Evolutionary conservation across 768 basidiomycete species (phyloP).

Genomic region (Pleurotus cornucopiae): DNA sequence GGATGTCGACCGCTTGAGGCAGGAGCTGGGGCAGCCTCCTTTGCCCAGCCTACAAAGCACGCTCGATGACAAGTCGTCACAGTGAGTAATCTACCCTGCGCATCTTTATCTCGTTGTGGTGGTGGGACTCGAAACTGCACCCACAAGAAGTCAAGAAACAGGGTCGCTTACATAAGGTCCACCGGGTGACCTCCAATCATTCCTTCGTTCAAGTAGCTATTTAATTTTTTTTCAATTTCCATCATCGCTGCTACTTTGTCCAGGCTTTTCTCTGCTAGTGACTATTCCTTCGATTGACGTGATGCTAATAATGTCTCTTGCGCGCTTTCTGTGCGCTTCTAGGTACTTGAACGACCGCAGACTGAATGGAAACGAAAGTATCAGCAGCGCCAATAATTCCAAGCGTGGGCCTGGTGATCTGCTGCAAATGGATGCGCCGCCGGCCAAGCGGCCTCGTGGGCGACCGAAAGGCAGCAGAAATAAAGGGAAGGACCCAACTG

Average conservation of each 20-base stretch:
- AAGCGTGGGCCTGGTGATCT: conserved; percentile 17
- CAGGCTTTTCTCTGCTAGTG: neutral
- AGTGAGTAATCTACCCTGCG: conserved; percentile 28
- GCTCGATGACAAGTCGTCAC: conserved; percentile 64
- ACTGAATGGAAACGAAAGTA: conserved; percentile 41
- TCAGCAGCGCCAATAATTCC: neutral
- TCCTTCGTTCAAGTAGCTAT: neutral
- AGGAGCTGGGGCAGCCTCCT: conserved; percentile 73
- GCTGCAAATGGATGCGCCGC: conserved; percentile 18
- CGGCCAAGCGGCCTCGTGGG: conserved; percentile 54
- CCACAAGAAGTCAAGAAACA: neutral
- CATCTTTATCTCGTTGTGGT: conserved; percentile 8
- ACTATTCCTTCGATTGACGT: neutral
- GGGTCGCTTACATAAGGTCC: conserved; percentile 10
- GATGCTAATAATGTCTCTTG: neutral
- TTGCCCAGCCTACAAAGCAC: conserved; percentile 69
- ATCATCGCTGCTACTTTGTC: neutral
- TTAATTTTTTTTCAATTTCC: neutral
- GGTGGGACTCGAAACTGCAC: neutral
- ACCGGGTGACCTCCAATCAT: conserved; percentile 5
- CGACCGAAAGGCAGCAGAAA: conserved; percentile 74
- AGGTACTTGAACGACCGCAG: conserved; percentile 66
- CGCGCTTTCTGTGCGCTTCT: conserved; percentile 12
- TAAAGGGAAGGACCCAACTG: conserved; percentile 10
- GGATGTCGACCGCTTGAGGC: conserved; percentile 73